These are phyloP conservation scores for Prunella vulgaris DNA, from an alignment of 257 asterid species.

Conservation along the genomic window DNA sequence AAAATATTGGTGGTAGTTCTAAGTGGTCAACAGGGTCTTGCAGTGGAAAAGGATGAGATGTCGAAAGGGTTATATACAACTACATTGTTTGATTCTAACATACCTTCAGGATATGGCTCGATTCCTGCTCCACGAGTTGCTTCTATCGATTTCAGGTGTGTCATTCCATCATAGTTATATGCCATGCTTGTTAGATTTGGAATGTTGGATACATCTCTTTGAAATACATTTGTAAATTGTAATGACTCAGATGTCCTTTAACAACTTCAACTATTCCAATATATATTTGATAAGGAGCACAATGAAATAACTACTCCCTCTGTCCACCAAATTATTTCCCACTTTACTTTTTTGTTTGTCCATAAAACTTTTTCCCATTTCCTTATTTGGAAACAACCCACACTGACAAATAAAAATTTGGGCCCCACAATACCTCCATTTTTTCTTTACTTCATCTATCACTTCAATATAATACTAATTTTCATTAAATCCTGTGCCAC, in stretches of 20 bases:
- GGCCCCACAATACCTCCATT: no score
- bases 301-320: not conserved
- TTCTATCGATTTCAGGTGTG: constrained; percentile 72
- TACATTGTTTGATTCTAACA: constrained; percentile 41
- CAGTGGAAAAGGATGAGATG: constrained; percentile 73
- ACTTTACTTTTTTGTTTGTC: no score
- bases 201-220: constrained; percentile 5
- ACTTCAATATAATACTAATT: no score
- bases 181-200: constrained; percentile 6
- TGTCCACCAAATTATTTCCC: no score
- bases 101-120: constrained; percentile 62
- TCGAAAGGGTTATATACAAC: constrained; percentile 51
- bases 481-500: no score
- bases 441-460: no score
- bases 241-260: not conserved
- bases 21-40: constrained; percentile 78
- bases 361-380: no score
- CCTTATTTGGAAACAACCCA: no score
- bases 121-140: constrained; percentile 55
- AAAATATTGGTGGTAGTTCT: constrained; percentile 24
- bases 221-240: not conserved
- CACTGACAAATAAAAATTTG: no score
- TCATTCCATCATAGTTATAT: constrained; percentile 3
- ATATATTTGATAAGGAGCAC: constrained; percentile 5
- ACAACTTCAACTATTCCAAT: not conserved